These are phyloP conservation scores for Pseudogymnoascus sp. DNA, from an alignment of 2,329 filamentous ascomycete species.

Conservation along the genomic window DNA sequence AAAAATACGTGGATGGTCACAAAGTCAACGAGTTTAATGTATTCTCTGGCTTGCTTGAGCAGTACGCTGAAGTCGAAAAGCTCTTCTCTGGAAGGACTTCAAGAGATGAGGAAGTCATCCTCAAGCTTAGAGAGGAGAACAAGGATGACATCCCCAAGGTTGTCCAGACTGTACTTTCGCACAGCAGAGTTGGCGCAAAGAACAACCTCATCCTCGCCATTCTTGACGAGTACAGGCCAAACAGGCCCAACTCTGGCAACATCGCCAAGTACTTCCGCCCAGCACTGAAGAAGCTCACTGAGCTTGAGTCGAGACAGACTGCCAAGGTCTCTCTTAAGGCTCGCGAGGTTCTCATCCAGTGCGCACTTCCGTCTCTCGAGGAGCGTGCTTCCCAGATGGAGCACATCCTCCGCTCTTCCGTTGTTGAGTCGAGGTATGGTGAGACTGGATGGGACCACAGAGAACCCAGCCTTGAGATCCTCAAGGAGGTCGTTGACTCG, in stretches of 20 bases:
- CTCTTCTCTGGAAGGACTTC: conserved; percentile 77
- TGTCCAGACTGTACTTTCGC: conserved; percentile 82
- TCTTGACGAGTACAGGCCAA: conserved; percentile 87
- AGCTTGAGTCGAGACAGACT: conserved; percentile 73
- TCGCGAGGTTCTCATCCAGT: conserved; percentile 94
- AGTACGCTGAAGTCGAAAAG: conserved; percentile 76
- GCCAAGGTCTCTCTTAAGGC: conserved; percentile 97
- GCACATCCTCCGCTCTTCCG: conserved; percentile 91
- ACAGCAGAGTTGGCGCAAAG: conserved; percentile 87
- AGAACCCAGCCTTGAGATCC: conserved; percentile 78
- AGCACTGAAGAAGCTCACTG: conserved; percentile 75
- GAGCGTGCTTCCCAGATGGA: conserved; percentile 96
- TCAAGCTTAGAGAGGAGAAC: conserved; percentile 90
- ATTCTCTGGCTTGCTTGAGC: conserved; percentile 68
- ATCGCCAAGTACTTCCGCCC: conserved; percentile 81
- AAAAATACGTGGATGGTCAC: conserved; percentile 74
- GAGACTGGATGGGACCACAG: conserved; percentile 96
- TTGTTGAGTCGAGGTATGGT: conserved; percentile 93
- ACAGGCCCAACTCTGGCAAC: conserved; percentile 83
- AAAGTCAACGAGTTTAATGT: conserved; percentile 84
- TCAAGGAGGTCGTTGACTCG: conserved; percentile 97
- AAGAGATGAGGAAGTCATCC: conserved; percentile 87
- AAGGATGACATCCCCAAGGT: conserved; percentile 84
- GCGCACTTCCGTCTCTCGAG: conserved; percentile 88
- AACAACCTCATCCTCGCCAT: conserved; percentile 89